A percentile compares a stretch with the other conserved stretches of the same genome.
These are phyloP conservation scores for Metschnikowia koreensis DNA, from an alignment of 805 yeast species.

Conservation along the genomic window DNA sequence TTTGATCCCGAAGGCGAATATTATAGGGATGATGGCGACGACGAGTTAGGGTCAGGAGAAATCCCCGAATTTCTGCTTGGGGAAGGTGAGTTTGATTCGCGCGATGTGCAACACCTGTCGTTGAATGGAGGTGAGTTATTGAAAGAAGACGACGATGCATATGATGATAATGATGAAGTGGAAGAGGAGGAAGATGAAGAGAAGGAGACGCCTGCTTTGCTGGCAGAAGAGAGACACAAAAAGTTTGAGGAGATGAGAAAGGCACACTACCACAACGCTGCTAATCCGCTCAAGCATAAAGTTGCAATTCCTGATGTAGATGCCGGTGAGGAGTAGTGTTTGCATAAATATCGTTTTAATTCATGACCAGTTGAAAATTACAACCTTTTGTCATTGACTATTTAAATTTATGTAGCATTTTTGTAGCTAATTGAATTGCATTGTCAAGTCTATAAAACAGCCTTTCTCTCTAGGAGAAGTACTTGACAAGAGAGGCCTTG, in stretches of 20 bases:
- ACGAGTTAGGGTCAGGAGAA: constrained; percentile 31
- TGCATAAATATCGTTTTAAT: no score
- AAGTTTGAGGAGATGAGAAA: constrained; percentile 78
- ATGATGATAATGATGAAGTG: constrained; percentile 1
- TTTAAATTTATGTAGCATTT: background rate
- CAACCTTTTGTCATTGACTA: no score
- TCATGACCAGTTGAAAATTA: no score
- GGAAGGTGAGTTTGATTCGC: constrained; percentile 47
- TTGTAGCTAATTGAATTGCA: background rate
- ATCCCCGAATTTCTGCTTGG: constrained; percentile 57
- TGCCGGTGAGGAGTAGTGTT: background rate
- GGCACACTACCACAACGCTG: constrained; percentile 68
- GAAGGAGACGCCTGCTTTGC: constrained; percentile 34
- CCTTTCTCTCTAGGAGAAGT: constrained; percentile 33
- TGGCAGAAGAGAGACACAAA: constrained; percentile 61
- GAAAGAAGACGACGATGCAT: constrained; percentile 22
- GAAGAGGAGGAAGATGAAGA: constrained; percentile 30
- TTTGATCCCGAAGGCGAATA: constrained; percentile 79
- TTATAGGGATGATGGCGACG: constrained; percentile 68
- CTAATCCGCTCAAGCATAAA: constrained; percentile 43
- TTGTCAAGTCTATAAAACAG: background rate
- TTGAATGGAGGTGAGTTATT: constrained; percentile 43
- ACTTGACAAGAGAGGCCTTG: constrained; percentile 52
- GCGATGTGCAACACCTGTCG: constrained; percentile 24
- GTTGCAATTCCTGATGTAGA: constrained; percentile 1